Base-by-base conservation (phyloP, 495 filamentous ascomycete genomes). In the Haplographium delicatum region DNA sequence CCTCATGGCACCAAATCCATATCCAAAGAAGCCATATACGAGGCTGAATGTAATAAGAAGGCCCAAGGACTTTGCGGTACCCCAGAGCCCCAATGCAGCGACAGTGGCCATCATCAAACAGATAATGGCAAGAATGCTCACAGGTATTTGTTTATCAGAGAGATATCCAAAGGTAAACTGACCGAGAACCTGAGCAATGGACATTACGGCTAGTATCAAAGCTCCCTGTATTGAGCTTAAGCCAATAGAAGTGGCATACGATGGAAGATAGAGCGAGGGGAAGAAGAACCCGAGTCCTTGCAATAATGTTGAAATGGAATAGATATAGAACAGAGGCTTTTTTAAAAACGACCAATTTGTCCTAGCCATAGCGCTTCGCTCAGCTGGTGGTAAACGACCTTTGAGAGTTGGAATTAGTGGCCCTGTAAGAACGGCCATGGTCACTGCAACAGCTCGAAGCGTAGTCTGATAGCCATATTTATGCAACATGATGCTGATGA, bases 211-310 rank as follows among this genome's bases (percentile, higher is more conserved):
- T 9, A 69, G 55, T 5, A 69, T 57, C 5, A 67, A 20, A 4
- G 64, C 67, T 4, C 62, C 67, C 18, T 67, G 45, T 2, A 48
- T 55, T 10, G 59, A 48, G 24, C 23, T 53, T 10, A 69, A 28
- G 2, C 65, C 63, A 27, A 66, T 57, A 2, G 56, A 40, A 8
- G 59, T 55, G 0, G 64, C 66, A 47, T 66, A 68, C 1, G 66
- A 64, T 1, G 64, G 62, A 10, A 68, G 49, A 40, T 60, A 69
- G 5, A 69, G 40, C 4, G 54, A 33, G n/a, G 66, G 66, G 46
- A 67, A 64, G 53, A 64, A 69, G 54, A 62, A 69, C 7, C 62
- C 66, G n/a, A 69, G 47, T 8, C 63, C 66, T 45, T 67, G 64
- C 10, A 59, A 39, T 3, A 67, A 19, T 10, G 57, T 61, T 1